Conservation (phyloP, 2,329 filamentous ascomycete species). For the Paramyrothecium roridum region DNA sequence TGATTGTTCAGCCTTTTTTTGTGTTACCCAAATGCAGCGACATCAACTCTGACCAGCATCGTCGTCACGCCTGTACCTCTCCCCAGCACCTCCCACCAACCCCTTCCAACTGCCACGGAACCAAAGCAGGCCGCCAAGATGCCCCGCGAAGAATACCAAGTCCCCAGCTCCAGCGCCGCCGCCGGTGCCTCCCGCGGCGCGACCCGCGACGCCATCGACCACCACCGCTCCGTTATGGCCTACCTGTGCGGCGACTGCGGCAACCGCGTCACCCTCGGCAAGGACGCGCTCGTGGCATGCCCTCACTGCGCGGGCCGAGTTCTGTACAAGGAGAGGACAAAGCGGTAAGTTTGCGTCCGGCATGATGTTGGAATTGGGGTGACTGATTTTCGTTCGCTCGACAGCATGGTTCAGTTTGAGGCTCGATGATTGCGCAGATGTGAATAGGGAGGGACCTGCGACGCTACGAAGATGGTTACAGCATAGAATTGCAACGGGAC, state of each 20-base stretch:
- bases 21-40: neutral
- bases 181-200: constrained; percentile 36
- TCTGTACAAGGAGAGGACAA: constrained; percentile 95
- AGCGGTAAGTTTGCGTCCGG: constrained; percentile 80
- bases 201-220: constrained; percentile 9
- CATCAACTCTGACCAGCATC: too few species aligned
- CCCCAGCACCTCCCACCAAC: neutral
- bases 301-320: constrained; percentile 82
- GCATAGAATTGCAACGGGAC: neutral
- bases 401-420: constrained; percentile 97
- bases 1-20: neutral
- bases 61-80: neutral
- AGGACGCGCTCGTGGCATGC: constrained; percentile 48
- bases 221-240: constrained; percentile 27
- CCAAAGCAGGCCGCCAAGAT: constrained; percentile 27
- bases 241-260: constrained; percentile 44
- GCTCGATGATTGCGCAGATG: constrained; percentile 58
- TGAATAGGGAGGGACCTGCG: neutral
- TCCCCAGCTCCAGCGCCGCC: constrained; percentile 52
- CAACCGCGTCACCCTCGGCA: constrained; percentile 33
- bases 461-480: neutral
- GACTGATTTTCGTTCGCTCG: constrained; percentile 6
- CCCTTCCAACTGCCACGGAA: neutral
- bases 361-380: neutral
- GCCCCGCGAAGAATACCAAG: constrained; percentile 76